Percentiles rank a stretch among this genome's conserved stretches.
phyloP scores from a whole-genome alignment of 805 yeast species.

The Ogataea ramenticola region DNA sequence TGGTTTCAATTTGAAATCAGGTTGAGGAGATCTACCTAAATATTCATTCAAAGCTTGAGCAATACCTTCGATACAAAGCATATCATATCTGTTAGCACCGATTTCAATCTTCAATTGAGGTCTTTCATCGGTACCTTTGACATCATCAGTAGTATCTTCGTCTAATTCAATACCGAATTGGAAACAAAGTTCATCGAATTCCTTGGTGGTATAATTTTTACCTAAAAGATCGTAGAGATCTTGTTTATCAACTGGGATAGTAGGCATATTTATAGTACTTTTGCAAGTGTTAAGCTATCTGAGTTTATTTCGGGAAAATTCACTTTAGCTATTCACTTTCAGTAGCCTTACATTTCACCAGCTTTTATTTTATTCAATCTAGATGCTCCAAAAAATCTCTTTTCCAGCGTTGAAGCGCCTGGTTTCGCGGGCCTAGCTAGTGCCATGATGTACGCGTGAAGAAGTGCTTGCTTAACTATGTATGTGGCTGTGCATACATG shows the following conservation, averaged over 20 bases:
- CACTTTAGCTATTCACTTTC: too few species aligned
- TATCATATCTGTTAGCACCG: constrained; percentile 97
- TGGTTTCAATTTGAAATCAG: constrained; percentile 57
- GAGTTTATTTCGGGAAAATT: too few species aligned
- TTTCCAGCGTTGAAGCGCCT: not conserved
- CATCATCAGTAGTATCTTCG: constrained; percentile 87
- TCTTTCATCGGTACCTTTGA: constrained; percentile 67
- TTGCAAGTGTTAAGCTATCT: too few species aligned
- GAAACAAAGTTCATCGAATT: constrained; percentile 94
- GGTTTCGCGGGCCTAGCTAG: too few species aligned
- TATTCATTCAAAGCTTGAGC: constrained; percentile 91
- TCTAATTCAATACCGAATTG: constrained; percentile 97
- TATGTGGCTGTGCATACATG: not conserved
- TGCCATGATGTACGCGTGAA: not conserved
- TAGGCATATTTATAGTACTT: constrained; percentile 96
- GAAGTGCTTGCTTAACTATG: not conserved
- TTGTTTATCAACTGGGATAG: constrained; percentile 89
- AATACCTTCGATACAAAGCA: constrained; percentile 97
- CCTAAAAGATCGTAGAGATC: constrained; percentile 82
- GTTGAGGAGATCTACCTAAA: constrained; percentile 60
- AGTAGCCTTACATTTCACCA: too few species aligned
- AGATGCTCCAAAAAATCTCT: not conserved
- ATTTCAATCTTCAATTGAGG: constrained; percentile 97
- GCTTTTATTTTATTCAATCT: too few species aligned
- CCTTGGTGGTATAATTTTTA: constrained; percentile 66